Percentiles rank a stretch among this genome's conserved stretches.
Conservation (phyloP, 805 yeast genomes). For the Candida xiaguanensis region DNA sequence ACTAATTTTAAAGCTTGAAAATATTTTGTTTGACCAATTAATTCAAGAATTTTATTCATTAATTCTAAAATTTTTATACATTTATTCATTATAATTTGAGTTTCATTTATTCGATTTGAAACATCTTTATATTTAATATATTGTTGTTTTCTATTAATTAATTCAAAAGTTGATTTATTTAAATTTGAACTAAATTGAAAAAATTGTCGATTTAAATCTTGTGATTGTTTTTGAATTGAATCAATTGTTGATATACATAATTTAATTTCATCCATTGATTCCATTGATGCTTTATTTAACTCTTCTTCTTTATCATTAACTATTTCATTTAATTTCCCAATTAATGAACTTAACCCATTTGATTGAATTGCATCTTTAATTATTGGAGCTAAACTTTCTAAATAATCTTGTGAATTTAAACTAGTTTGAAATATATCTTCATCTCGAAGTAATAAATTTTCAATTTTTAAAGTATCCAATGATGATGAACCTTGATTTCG, state of each 20-base stretch:
- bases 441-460: slow-evolving; percentile 35
- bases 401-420: slow-evolving; percentile 59
- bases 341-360: slow-evolving; percentile 52
- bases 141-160: slow-evolving; percentile 58
- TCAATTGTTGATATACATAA: slow-evolving; percentile 62
- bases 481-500: not conserved
- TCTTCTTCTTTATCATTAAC: slow-evolving; percentile 61
- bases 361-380: slow-evolving; percentile 58
- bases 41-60: slow-evolving; percentile 79
- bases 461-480: slow-evolving; percentile 28
- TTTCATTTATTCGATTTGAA: slow-evolving; percentile 64
- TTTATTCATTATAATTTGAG: slow-evolving; percentile 62
- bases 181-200: slow-evolving; percentile 54
- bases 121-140: slow-evolving; percentile 61
- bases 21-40: slow-evolving; percentile 69
- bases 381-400: slow-evolving; percentile 78
- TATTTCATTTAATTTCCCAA: slow-evolving; percentile 51
- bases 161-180: slow-evolving; percentile 60
- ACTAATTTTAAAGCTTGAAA: slow-evolving; percentile 83
- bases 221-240: slow-evolving; percentile 55
- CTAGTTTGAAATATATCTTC: slow-evolving; percentile 45
- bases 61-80: slow-evolving; percentile 81
- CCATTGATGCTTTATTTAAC: slow-evolving; percentile 57
- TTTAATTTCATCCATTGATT: slow-evolving; percentile 53
- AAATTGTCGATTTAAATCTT: slow-evolving; percentile 52